Evolutionary conservation across 1,284 basidiomycete genomes (phyloP).

Genomic region (Pseudozyma thailandica): DNA sequence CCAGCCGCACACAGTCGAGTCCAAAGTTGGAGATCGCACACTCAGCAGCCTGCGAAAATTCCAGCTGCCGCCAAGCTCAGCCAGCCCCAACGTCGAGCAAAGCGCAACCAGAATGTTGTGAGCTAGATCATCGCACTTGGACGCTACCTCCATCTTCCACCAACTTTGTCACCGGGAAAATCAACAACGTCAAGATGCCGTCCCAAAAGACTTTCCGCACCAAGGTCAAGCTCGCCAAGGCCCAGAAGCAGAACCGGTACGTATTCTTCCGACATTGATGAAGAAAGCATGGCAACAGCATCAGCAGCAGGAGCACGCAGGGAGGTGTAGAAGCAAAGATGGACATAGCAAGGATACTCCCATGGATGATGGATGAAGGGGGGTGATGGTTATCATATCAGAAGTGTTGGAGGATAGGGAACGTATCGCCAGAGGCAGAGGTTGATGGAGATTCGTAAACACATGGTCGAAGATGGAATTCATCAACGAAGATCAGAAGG

Average conservation of each 20-base stretch:
- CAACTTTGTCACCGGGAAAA: slow-evolving; percentile 6
- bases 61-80: too few relatives aligned
- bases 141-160: slow-evolving; percentile 16
- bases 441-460: too few relatives aligned
- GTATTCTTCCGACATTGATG: slow-evolving; percentile 5
- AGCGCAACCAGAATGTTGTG: not conserved
- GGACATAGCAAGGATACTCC: not conserved
- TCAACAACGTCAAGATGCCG: slow-evolving; percentile 72
- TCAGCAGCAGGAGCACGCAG: not conserved
- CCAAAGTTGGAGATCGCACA: too few relatives aligned
- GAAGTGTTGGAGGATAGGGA: too few relatives aligned
- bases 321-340: not conserved
- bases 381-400: too few relatives aligned
- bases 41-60: too few relatives aligned
- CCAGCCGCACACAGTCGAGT: too few relatives aligned
- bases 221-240: slow-evolving; percentile 97
- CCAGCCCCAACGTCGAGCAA: too few relatives aligned
- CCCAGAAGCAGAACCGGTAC: slow-evolving; percentile 91
- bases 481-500: not conserved
- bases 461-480: too few relatives aligned
- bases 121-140: not conserved
- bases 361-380: not conserved
- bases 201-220: slow-evolving; percentile 98
- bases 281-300: slow-evolving; percentile 7
- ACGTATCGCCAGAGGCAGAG: too few relatives aligned